Percentiles rank a stretch among this genome's conserved stretches.
phyloP scores from a whole-genome alignment of 225 moss, liverwort and hornwort species.

The Antitrichia curtipendula region DNA sequence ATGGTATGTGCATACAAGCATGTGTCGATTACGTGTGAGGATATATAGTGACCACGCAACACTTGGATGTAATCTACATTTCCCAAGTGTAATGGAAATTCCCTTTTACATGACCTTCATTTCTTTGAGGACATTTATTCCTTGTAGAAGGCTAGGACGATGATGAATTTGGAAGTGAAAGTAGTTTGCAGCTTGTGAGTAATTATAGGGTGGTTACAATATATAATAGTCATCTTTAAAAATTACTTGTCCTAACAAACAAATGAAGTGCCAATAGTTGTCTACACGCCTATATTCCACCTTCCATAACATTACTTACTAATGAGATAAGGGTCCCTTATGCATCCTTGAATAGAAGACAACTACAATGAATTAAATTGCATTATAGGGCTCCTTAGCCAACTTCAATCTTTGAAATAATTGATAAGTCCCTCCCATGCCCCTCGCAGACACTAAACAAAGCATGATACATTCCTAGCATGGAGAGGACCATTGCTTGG shows the following conservation, averaged over 20 bases:
- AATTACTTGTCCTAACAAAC: background rate
- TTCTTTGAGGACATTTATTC: background rate
- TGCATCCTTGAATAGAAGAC: too few species aligned
- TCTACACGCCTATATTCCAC: background rate
- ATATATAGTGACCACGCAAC: background rate
- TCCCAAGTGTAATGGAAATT: background rate
- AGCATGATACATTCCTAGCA: too few species aligned
- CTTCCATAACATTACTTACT: too few species aligned
- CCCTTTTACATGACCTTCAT: background rate
- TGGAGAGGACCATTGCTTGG: too few species aligned
- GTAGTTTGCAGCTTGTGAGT: background rate
- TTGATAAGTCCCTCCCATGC: too few species aligned
- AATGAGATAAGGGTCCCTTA: too few species aligned
- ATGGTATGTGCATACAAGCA: background rate
- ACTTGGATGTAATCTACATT: too few species aligned
- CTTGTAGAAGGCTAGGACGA: rapidly evolving
- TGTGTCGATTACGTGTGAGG: background rate
- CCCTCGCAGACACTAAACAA: too few species aligned
- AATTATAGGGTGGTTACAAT: background rate
- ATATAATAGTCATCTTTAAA: background rate
- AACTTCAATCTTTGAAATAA: too few species aligned
- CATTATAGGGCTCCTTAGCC: too few species aligned
- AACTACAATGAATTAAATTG: too few species aligned
- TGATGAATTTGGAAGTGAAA: background rate
- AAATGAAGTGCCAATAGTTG: background rate